Conservation (phyloP, 345 rosid genomes). For the Linum usitatissimum region DNA sequence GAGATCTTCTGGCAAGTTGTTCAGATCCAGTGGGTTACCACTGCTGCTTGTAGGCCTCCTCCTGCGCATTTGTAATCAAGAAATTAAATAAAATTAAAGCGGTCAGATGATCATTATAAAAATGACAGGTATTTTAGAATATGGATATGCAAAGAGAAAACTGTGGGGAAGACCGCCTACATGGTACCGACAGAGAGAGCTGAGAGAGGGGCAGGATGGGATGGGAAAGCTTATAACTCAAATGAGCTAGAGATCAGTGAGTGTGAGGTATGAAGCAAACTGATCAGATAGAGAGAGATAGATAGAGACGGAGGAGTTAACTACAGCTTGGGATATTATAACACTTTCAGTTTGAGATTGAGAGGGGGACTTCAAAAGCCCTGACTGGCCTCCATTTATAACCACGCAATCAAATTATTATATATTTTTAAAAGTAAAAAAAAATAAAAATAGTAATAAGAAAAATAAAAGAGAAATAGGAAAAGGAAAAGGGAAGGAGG, state of each 20-base stretch:
- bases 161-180: constrained; percentile 46
- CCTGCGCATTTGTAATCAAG: constrained; percentile 31
- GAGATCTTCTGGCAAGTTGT: constrained; percentile 86
- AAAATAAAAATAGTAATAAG: neutral
- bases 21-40: constrained; percentile 73
- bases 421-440: too few species aligned
- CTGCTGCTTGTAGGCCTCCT: constrained; percentile 35
- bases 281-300: neutral
- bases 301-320: constrained; percentile 30
- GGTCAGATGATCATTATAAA: constrained; percentile 9
- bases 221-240: neutral
- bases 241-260: neutral
- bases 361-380: too few species aligned
- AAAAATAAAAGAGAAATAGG: constrained; percentile 54
- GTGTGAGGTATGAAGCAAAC: too few species aligned
- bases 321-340: constrained; percentile 35
- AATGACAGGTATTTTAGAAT: neutral
- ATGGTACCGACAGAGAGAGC: constrained; percentile 43
- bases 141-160: neutral
- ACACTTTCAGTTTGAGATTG: constrained; percentile 69
- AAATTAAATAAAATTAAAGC: neutral
- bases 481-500: too few species aligned
- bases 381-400: too few species aligned
- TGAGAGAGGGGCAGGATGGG: constrained; percentile 4
- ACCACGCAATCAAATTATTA: too few species aligned